Evolutionary conservation across 2,329 filamentous ascomycete genomes (phyloP), one percentile per base, ranked within the genome.

Genomic region (Botryotinia calthae): DNA sequence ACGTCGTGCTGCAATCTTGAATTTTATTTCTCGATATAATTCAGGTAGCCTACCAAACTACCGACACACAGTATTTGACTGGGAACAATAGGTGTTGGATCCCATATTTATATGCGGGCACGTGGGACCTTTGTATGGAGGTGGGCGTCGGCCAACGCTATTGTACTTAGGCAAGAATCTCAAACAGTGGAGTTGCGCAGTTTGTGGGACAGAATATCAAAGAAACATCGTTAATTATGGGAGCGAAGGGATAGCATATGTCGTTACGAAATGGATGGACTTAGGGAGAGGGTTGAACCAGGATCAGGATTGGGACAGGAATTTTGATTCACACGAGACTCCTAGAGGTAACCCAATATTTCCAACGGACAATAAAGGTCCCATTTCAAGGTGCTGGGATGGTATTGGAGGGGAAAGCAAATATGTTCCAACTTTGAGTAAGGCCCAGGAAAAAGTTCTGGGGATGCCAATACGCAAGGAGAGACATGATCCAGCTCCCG

Each of bases 341-440:
- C n/a, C 51, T 56, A 8, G 2, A 28, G 0, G 3, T 7, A 1
- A 0, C 5, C 0, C 2, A 5, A 16, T 14, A 1, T 3, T 7
- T n/a, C 6, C 6, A 54, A 54, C 14, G 12, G 5, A 14, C 2
- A 2, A 8, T 18, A 18, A 8, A n/a, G 51, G 51, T 56, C 6
- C n/a, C 51, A 56, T 56, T 28, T 31, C 14, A 56, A 28, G n/a
- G n/a, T 54, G 48, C 25, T 54, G 48, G 48, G 48, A 54, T n/a
- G 48, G n/a, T 54, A n/a, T 16, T 7, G 48, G n/a, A 16, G 48
- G 12, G n/a, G 25, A 16, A 54, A 54, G 48, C 25, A 54, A 12
- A 16, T n/a, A 54, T 54, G 48, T 16, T 1, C 48, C 12, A 54
- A 54, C 25, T 54, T 54, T 54, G 12, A 54, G 25, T n/a, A n/a